Evolutionary conservation across 768 basidiomycete genomes (phyloP).

Genomic region (Sporobolomyces phaffii): DNA sequence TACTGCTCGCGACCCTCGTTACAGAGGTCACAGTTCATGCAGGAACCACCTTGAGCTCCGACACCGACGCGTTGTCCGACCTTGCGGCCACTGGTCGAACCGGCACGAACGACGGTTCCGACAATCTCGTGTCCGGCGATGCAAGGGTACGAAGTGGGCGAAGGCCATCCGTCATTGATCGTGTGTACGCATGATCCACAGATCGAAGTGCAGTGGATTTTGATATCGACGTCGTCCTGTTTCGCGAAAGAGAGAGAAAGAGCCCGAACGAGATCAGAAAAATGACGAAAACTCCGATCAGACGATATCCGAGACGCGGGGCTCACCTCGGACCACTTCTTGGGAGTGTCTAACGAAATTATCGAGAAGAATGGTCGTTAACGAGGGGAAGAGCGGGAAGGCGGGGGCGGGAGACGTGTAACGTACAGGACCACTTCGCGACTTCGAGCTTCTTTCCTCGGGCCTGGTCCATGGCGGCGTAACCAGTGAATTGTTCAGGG

Average conservation of each 20-base stretch:
- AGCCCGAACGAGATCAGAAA: neutral
- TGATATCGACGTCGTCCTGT: slow-evolving; percentile 36
- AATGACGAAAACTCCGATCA: too few species aligned
- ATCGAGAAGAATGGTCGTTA: neutral
- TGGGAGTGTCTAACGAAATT: slow-evolving; percentile 23
- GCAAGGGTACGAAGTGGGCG: slow-evolving; percentile 26
- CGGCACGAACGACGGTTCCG: slow-evolving; percentile 42
- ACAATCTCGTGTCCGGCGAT: slow-evolving; percentile 41
- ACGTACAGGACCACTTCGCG: slow-evolving; percentile 23
- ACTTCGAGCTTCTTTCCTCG: slow-evolving; percentile 29
- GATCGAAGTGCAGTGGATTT: slow-evolving; percentile 12
- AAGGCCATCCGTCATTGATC: slow-evolving; percentile 31
- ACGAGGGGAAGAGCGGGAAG: neutral
- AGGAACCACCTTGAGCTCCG: slow-evolving; percentile 47
- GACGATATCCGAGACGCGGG: neutral
- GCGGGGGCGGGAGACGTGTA: neutral
- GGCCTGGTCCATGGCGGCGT: slow-evolving; percentile 24
- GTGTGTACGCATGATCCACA: slow-evolving; percentile 29
- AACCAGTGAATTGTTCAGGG: slow-evolving; percentile 34
- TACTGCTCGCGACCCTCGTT: slow-evolving; percentile 38
- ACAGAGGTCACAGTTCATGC: slow-evolving; percentile 40
- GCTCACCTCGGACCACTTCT: slow-evolving; percentile 25
- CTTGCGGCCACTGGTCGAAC: slow-evolving; percentile 7
- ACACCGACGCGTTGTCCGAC: slow-evolving; percentile 49
- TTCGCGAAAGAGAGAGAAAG: neutral